These are phyloP conservation scores for Polysphondylium violaceum DNA, from an alignment of 78 protist species.

Conservation along the genomic window DNA sequence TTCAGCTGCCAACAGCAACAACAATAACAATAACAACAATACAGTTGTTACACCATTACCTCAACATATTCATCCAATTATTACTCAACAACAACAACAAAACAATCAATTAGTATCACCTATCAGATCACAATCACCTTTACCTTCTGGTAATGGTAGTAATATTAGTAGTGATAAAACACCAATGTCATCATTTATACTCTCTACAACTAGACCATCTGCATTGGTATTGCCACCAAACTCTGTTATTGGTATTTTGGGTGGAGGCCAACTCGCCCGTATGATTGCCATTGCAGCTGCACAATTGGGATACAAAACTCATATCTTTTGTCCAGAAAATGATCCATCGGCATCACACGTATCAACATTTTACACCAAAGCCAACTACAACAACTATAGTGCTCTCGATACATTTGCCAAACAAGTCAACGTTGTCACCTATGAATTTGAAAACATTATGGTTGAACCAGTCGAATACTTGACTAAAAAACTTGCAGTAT, in stretches of 20 bases:
- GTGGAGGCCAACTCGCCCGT: slow-evolving; percentile 85
- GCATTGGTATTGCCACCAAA: slow-evolving; percentile 74
- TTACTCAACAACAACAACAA: slow-evolving; percentile 22
- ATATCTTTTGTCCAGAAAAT: slow-evolving; percentile 67
- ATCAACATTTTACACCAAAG: slow-evolving; percentile 51
- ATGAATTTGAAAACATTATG: slow-evolving; percentile 83
- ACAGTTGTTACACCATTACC: background rate
- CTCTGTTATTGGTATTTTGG: slow-evolving; percentile 77
- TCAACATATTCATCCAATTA: background rate
- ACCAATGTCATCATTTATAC: slow-evolving; percentile 61
- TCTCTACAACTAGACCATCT: slow-evolving; percentile 51
- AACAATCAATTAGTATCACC: slow-evolving; percentile 16
- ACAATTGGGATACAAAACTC: slow-evolving; percentile 78
- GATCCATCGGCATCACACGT: slow-evolving; percentile 80
- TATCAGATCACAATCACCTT: slow-evolving; percentile 44
- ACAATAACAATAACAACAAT: background rate
- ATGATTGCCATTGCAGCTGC: slow-evolving; percentile 83
- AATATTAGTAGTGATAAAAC: slow-evolving; percentile 11
- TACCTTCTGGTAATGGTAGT: slow-evolving; percentile 20
- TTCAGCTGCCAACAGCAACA: background rate
- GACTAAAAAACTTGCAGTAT: slow-evolving; percentile 59
- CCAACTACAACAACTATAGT: slow-evolving; percentile 67
- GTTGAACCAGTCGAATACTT: slow-evolving; percentile 76
- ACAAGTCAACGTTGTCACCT: slow-evolving; percentile 81
- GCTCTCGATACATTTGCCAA: slow-evolving; percentile 54